A percentile compares a stretch with the other conserved stretches of the same genome.
Conservation (phyloP, 208 protist species). For the Leishmania braziliensis region DNA sequence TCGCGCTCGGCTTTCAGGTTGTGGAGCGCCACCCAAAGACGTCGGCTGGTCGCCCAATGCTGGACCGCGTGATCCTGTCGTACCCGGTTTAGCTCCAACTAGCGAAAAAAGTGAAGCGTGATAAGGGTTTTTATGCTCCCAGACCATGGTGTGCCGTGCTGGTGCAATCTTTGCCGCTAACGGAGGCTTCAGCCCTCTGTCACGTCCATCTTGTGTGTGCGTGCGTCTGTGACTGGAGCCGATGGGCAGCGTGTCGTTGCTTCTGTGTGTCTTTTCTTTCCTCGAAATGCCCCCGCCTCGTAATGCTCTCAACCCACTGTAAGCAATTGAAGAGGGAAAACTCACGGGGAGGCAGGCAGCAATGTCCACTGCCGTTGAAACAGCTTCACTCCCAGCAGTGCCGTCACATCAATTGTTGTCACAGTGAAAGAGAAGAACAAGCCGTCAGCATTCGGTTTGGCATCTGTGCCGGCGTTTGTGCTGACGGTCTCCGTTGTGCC, state of each 20-base stretch:
- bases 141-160: not conserved
- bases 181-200: not conserved
- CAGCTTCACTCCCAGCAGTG: not conserved
- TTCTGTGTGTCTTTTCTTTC: not conserved
- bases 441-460: not conserved
- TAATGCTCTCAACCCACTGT: not conserved
- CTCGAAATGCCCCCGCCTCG: not conserved
- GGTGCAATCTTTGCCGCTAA: not conserved
- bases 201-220: not conserved
- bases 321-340: not conserved
- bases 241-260: not conserved
- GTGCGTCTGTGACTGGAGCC: not conserved
- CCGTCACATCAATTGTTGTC: not conserved
- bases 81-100: conserved; percentile 35
- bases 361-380: not conserved
- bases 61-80: conserved; percentile 80
- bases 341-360: not conserved
- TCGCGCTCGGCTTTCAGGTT: conserved; percentile 63
- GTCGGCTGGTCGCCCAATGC: conserved; percentile 72
- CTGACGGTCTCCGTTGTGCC: not conserved
- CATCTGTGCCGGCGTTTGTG: not conserved
- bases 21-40: conserved; percentile 67
- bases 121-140: not conserved
- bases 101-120: not conserved
- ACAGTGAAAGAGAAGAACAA: not conserved